A percentile compares a stretch with the other conserved stretches of the same genome.
These are phyloP conservation scores for Polychytrium aggregatum DNA, from an alignment of 192 early-diverging fungal genomes.

Conservation along the genomic window DNA sequence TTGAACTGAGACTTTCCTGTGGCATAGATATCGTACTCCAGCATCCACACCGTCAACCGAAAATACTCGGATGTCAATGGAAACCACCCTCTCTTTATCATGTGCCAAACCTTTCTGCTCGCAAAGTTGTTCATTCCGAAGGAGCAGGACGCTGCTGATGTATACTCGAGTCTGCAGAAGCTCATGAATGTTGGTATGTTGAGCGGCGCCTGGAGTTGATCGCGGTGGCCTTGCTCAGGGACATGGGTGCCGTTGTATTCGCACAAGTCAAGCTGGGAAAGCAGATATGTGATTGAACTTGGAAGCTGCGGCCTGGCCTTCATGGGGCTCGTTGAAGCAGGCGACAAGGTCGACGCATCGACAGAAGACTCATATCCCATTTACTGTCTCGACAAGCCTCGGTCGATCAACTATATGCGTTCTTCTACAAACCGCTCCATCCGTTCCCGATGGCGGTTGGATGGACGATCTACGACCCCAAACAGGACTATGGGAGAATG, in stretches of 20 bases:
- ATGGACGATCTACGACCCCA: slow-evolving; percentile 69
- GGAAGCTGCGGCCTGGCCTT: too few relatives aligned
- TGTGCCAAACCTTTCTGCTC: slow-evolving; percentile 74
- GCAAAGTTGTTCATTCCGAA: slow-evolving; percentile 54
- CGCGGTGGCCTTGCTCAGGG: too few relatives aligned
- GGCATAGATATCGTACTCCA: slow-evolving; percentile 65
- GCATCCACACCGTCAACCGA: slow-evolving; percentile 71
- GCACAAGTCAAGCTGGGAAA: too few relatives aligned
- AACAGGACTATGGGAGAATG: slow-evolving; percentile 70
- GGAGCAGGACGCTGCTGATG: slow-evolving; percentile 60
- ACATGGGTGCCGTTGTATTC: too few relatives aligned
- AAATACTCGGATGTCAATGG: slow-evolving; percentile 31
- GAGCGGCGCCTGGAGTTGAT: too few relatives aligned
- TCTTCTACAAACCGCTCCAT: slow-evolving; percentile 42
- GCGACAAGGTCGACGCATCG: too few relatives aligned
- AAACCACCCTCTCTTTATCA: slow-evolving; percentile 40
- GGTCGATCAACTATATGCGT: slow-evolving; percentile 69
- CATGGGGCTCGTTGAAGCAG: too few relatives aligned
- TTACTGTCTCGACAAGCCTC: slow-evolving; percentile 31
- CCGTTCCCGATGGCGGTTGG: slow-evolving; percentile 17
- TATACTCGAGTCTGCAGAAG: slow-evolving; percentile 68
- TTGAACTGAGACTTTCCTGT: too few relatives aligned
- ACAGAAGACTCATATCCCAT: too few relatives aligned
- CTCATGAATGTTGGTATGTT: slow-evolving; percentile 57
- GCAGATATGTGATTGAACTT: too few relatives aligned